Evolutionary conservation across 768 basidiomycete genomes (phyloP).

Genomic region (Agaricus subrufescens): DNA sequence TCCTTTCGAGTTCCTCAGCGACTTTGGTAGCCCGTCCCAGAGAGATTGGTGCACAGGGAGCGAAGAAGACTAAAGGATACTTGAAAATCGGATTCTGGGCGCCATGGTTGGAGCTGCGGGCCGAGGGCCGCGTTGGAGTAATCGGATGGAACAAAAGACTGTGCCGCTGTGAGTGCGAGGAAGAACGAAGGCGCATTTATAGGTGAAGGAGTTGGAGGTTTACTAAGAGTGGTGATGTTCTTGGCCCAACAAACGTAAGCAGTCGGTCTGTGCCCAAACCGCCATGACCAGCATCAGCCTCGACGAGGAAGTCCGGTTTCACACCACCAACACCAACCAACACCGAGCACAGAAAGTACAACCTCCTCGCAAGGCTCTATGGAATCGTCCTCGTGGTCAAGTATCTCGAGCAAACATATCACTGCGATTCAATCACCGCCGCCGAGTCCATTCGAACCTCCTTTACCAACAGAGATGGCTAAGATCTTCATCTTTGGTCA

Average conservation of each 20-base stretch:
- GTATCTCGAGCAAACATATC: conserved; percentile 93
- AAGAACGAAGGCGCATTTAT: neutral
- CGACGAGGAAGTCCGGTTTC: conserved; percentile 90
- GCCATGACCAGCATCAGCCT: conserved; percentile 36
- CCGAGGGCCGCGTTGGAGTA: neutral
- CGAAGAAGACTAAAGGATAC: neutral
- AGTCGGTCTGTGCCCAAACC: no score
- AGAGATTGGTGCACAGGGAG: neutral
- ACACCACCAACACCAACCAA: conserved; percentile 54
- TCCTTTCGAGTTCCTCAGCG: conserved; percentile 1
- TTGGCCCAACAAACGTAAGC: no score
- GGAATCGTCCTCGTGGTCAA: conserved; percentile 87
- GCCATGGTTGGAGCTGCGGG: conserved; percentile 4
- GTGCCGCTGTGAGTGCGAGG: conserved; percentile 1
- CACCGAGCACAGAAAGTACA: conserved; percentile 84
- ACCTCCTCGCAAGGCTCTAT: conserved; percentile 86
- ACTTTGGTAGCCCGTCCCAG: conserved; percentile 1
- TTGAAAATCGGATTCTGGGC: conserved; percentile 5
- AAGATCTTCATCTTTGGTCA: conserved; percentile 19
- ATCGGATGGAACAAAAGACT: neutral
- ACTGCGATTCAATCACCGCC: conserved; percentile 86
- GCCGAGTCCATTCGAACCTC: conserved; percentile 65
- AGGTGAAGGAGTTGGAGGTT: no score
- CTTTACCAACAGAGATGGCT: conserved; percentile 12
- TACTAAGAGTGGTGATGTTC: no score